Conservation (phyloP, 1,284 basidiomycete genomes). For the Kalmanozyma brasiliensis region DNA sequence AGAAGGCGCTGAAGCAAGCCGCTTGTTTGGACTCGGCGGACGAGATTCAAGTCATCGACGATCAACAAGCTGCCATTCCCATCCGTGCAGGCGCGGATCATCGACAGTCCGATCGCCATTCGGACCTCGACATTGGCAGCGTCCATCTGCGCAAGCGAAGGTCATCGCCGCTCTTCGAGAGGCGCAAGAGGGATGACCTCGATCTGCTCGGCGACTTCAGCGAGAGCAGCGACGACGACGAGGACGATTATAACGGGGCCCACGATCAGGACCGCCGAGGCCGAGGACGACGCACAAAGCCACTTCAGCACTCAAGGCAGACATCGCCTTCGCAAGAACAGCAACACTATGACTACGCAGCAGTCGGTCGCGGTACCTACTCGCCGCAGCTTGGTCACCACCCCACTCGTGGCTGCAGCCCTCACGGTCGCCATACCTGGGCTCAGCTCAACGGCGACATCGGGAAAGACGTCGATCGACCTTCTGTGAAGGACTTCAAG, state of each 20-base stretch:
- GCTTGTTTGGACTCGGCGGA: conserved; percentile 15
- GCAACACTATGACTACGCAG: conserved; percentile 9
- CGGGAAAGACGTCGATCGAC: background rate
- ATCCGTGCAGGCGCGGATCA: conserved; percentile 13
- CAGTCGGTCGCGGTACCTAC: background rate
- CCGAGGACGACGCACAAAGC: conserved; percentile 26
- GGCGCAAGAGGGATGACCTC: conserved; percentile 25
- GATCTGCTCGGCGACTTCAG: conserved; percentile 26
- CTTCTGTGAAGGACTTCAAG: conserved; percentile 2
- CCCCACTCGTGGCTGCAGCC: conserved; percentile 2
- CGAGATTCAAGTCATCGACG: conserved; percentile 40
- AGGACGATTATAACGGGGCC: background rate
- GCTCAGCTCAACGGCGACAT: background rate
- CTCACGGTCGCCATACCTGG: conserved; percentile 3
- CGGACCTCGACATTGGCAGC: conserved; percentile 36
- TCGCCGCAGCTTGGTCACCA: conserved; percentile 4
- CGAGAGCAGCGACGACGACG: conserved; percentile 24
- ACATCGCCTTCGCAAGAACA: conserved; percentile 2
- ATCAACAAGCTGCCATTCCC: conserved; percentile 30
- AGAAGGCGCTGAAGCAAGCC: background rate
- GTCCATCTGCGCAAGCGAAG: conserved; percentile 18
- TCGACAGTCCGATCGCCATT: conserved; percentile 21
- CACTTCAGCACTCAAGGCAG: conserved; percentile 12
- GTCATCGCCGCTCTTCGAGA: conserved; percentile 21
- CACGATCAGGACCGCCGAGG: conserved; percentile 10